These are phyloP conservation scores for Linnemannia schmuckeri DNA, from an alignment of 192 early-diverging fungal species.

Conservation along the genomic window DNA sequence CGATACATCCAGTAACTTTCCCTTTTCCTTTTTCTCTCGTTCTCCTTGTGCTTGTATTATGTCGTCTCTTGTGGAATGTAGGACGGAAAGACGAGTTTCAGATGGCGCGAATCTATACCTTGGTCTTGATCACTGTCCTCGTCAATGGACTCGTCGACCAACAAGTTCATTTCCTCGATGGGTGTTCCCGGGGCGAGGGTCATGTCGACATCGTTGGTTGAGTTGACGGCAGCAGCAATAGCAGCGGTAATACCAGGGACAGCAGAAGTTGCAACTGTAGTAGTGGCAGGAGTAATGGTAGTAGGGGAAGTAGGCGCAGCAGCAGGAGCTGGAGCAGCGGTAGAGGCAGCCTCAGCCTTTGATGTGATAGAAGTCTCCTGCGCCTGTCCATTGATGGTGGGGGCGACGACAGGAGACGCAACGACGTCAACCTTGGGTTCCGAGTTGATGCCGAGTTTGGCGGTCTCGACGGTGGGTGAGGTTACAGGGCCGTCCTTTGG, in stretches of 20 bases:
- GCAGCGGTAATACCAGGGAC: background rate
- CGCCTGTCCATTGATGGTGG: background rate
- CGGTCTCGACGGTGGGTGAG: constrained; percentile 16
- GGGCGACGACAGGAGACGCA: background rate
- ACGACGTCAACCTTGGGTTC: background rate
- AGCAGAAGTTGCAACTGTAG: background rate
- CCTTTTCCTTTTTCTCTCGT: background rate
- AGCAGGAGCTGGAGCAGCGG: background rate
- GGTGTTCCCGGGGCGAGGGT: constrained; percentile 5
- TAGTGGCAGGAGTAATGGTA: background rate
- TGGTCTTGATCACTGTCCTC: constrained; percentile 14
- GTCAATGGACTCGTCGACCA: background rate
- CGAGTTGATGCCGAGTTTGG: constrained; percentile 32
- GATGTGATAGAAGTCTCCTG: background rate
- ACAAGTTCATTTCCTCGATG: background rate
- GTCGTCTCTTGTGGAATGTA: background rate
- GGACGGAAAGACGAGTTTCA: background rate
- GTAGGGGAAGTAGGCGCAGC: background rate
- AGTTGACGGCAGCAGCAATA: background rate
- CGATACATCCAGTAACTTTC: background rate
- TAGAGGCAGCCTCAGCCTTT: background rate
- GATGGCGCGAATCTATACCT: background rate
- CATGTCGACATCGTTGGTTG: background rate
- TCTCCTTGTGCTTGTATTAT: background rate
- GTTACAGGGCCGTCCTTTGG: background rate